Evolutionary conservation across 2,329 filamentous ascomycete species (phyloP), one percentile per base, ranked within the genome.

Genomic region (Westerdykella aurantiaca): DNA sequence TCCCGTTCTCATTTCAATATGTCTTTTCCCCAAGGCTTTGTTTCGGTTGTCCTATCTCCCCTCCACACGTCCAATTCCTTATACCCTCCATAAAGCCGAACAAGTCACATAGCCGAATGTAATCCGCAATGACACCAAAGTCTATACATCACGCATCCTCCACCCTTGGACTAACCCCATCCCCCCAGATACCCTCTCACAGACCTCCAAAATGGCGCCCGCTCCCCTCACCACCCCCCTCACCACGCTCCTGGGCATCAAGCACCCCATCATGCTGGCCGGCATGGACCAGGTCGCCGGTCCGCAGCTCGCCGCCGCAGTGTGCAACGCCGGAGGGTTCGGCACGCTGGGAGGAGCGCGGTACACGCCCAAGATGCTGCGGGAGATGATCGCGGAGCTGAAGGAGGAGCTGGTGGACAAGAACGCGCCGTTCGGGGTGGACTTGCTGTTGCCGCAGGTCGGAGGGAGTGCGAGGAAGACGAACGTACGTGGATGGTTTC

Each of bases 371-470:
- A 40, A 47, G n/a, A 56, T 57, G 51, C 44, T 62, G 22, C 25
- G 51, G 23, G 57, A 60, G 22, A 58, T 60, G 57, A 58, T 60
- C 47, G 45, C 49, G 11, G 58, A 62, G 43, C 46, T 56, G 40
- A 62, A 61, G 41, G 46, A 37, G 12, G 38, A 51, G n/a, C 23
- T 59, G 34, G 43, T 42, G 14, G 45, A 55, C 21, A 52, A 58
- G 48, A 49, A 56, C 25, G 48, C 51, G 17, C 56, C 57, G n/a
- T 66, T 67, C 50, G 63, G 64, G 14, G 61, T 66, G 6, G 63
- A 67, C 50, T 46, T 67, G 38, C 44, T 66, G 43, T 38, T 67
- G 10, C 63, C 64, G 23, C 53, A 62, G 51, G 61, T 67, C 39
- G 62, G 63, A 11, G 63, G 59, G 11, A 45, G 47, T 29, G 64